Base-by-base conservation (phyloP, 345 rosid species). In the Citrus maxima region DNA sequence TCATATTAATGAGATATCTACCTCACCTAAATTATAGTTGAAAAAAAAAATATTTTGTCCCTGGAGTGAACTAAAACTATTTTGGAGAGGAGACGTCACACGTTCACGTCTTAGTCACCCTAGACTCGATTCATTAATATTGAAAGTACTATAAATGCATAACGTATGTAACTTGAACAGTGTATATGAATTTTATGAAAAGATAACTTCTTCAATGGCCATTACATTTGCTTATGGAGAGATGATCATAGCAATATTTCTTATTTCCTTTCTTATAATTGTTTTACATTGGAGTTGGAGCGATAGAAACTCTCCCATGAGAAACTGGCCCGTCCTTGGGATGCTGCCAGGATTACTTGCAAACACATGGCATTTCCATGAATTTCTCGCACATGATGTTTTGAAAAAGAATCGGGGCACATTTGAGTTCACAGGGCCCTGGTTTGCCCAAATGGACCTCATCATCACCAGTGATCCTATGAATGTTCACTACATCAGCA, bases 351-450 rank as follows among this genome's bases (percentile, higher is more conserved):
- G 75, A 18, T 38, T 81, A 21, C 4, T 78, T 70, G 28, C 10
- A 19, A 68, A 78, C 34, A 16, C 25, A 30, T 22, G 6, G 6
- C 21, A 16, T 6, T 0, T 73, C 56, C 77, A 32, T 3, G 79
- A 77, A 7, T 82, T 12, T 22, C 25, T 6, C 49, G 32, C 85
- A 1, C 25, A 61, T 16, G 0, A 42, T 3, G 1, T 77, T 56
- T 65, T 82, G 5, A 18, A 30, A 7, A 64, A 21, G 7, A 58
- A 38, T 22, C 60, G 78, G 0, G 83, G 79, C 67, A 81, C 79
- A 0, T 72, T 81, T 25, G 27, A 22, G 75, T 81, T 84, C 71
- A 78, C 62, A n/a, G 84, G 85, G 0, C 78, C 82, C 4, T 69
- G 51, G 49, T 75, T 82, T 59, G 37, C 75, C 1, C 63, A 73